phyloP scores from a whole-genome alignment of 1,284 basidiomycete species.

The Ceratobasidium sp. region DNA sequence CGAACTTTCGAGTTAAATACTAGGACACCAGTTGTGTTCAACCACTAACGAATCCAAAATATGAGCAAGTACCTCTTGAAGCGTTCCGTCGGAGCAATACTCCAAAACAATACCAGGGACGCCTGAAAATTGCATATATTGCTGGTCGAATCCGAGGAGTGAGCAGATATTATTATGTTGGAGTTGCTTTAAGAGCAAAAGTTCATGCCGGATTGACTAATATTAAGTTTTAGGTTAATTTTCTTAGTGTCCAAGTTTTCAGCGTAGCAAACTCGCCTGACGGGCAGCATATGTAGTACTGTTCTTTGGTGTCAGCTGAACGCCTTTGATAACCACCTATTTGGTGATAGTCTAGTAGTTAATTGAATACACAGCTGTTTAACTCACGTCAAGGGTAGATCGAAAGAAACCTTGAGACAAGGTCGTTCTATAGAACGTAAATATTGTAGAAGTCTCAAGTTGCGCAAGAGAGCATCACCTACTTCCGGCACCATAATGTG shows the following conservation, averaged over 20 bases:
- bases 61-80: constrained; percentile 20
- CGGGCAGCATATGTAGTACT: constrained; percentile 18
- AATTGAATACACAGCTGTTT: too few species aligned
- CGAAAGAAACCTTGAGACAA: constrained; percentile 29
- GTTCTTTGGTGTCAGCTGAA: constrained; percentile 19
- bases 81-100: constrained; percentile 25
- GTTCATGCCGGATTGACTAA: constrained; percentile 25
- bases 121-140: not conserved
- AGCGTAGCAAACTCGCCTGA: constrained; percentile 3
- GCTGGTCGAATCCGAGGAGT: constrained; percentile 26
- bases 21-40: not conserved
- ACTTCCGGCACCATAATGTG: constrained; percentile 41
- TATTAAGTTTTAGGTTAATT: too few species aligned
- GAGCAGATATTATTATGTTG: constrained; percentile 7
- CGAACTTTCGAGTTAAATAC: constrained; percentile 7
- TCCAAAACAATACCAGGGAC: constrained; percentile 32
- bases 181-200: constrained; percentile 24
- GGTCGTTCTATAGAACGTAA: not conserved
- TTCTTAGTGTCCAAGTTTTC: not conserved
- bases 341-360: too few species aligned
- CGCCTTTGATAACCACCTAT: not conserved
- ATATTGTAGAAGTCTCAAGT: not conserved
- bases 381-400: constrained; percentile 19
- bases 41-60: not conserved
- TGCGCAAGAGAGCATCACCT: not conserved